Conservation (phyloP, 2,329 filamentous ascomycete genomes). For the Aphanoascus verrucosus region DNA sequence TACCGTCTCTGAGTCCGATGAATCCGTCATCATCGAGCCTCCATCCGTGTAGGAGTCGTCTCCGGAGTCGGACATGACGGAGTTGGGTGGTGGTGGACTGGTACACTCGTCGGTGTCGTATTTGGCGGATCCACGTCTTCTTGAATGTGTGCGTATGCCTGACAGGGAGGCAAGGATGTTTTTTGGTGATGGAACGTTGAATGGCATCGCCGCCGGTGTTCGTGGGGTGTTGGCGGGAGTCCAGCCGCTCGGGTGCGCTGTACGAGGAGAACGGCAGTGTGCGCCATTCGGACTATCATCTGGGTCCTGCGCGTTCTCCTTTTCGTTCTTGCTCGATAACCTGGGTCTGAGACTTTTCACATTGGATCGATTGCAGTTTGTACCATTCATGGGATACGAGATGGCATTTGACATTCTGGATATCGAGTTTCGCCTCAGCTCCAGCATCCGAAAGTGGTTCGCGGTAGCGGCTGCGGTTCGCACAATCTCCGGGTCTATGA, state of each 20-base stretch:
- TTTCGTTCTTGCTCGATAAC: neutral
- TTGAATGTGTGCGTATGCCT: conserved; percentile 11
- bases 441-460: conserved; percentile 15
- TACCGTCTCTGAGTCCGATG: neutral
- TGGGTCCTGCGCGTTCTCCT: neutral
- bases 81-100: neutral
- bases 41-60: conserved; percentile 13
- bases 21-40: neutral
- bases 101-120: conserved; percentile 7
- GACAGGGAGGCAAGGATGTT: conserved; percentile 20
- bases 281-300: neutral
- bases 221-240: conserved; percentile 36
- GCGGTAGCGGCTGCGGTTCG: conserved; percentile 19
- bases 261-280: conserved; percentile 1
- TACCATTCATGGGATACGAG: neutral
- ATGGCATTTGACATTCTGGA: neutral
- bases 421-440: conserved; percentile 6
- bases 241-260: conserved; percentile 5
- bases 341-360: conserved; percentile 10
- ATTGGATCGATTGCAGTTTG: neutral
- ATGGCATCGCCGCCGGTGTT: conserved; percentile 13
- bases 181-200: conserved; percentile 17
- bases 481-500: conserved; percentile 19
- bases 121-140: conserved; percentile 12
- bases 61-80: neutral